A percentile compares a stretch with the other conserved stretches of the same genome.
These are phyloP conservation scores for Geotrichum ghanense DNA, from an alignment of 805 yeast species.

Conservation along the genomic window DNA sequence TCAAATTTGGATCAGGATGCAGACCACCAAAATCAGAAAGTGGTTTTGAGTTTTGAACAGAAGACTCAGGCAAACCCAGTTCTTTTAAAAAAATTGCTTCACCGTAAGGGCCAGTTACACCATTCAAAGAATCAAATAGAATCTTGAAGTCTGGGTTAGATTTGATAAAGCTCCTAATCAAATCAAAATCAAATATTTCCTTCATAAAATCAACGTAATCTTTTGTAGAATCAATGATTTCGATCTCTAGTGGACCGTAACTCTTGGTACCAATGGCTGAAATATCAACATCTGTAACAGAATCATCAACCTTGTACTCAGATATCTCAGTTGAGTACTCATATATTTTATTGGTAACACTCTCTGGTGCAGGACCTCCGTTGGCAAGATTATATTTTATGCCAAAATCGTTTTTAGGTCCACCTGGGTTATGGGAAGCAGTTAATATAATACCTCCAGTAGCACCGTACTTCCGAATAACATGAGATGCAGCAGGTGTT, in stretches of 20 bases:
- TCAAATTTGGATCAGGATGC: constrained; percentile 96
- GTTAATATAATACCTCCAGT: constrained; percentile 96
- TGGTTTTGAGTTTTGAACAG: constrained; percentile 72
- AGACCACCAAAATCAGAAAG: constrained; percentile 91
- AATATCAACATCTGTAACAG: constrained; percentile 58
- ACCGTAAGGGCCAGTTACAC: constrained; percentile 97
- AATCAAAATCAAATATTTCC: constrained; percentile 74
- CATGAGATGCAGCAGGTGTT: constrained; percentile 94
- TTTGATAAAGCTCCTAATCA: constrained; percentile 61
- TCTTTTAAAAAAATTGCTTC: constrained; percentile 71
- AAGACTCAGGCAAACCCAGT: constrained; percentile 58
- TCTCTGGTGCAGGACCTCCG: constrained; percentile 98
- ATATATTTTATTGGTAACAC: constrained; percentile 80
- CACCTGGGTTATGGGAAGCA: constrained; percentile 97
- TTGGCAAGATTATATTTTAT: constrained; percentile 89
- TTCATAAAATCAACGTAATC: constrained; percentile 74
- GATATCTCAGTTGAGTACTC: constrained; percentile 50
- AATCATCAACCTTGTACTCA: constrained; percentile 45
- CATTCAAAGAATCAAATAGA: constrained; percentile 83
- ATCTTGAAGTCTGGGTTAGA: constrained; percentile 50
- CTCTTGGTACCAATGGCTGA: constrained; percentile 38
- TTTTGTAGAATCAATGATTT: constrained; percentile 69
- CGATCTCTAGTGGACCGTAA: constrained; percentile 47
- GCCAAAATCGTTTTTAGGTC: constrained; percentile 84
- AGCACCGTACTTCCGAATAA: constrained; percentile 57